Conservation (phyloP, 768 basidiomycete species). For the Calocybe cyanea region DNA sequence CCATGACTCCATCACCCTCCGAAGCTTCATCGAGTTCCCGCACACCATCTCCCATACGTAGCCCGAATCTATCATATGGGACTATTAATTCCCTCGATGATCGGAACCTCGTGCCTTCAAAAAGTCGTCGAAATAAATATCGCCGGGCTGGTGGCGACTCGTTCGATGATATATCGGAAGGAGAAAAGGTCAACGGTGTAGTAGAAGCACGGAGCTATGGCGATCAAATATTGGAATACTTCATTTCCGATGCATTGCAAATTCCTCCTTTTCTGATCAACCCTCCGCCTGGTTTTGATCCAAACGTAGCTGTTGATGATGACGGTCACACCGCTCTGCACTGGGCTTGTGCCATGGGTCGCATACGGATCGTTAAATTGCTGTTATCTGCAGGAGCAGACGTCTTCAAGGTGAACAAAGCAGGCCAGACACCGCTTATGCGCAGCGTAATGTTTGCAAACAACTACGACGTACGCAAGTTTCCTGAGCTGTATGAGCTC, state of each 20-base stretch:
- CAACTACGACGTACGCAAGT: constrained; percentile 99
- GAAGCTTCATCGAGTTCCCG: constrained; percentile 84
- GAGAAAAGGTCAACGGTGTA: constrained; percentile 41
- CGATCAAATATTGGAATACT: constrained; percentile 96
- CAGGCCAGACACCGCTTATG: constrained; percentile 97
- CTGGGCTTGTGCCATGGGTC: constrained; percentile 99
- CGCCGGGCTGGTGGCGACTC: constrained; percentile 43
- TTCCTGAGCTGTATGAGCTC: constrained; percentile 95
- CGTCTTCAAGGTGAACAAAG: constrained; percentile 94
- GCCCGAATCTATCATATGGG: constrained; percentile 44
- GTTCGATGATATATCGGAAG: constrained; percentile 42
- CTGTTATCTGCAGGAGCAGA: constrained; percentile 92
- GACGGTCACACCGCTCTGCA: constrained; percentile 96
- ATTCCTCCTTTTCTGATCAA: constrained; percentile 83
- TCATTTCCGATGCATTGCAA: constrained; percentile 94
- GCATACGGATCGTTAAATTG: constrained; percentile 92
- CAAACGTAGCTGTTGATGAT: constrained; percentile 96
- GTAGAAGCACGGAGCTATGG: constrained; percentile 73
- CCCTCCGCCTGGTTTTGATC: constrained; percentile 89
- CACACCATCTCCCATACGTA: constrained; percentile 85
- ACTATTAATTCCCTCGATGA: constrained; percentile 39
- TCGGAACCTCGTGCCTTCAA: constrained; percentile 29
- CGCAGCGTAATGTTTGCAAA: constrained; percentile 99
- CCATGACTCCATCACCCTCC: constrained; percentile 87
- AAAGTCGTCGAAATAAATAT: constrained; percentile 42